Evolutionary conservation across 163 green algal genomes (phyloP).

Genomic region (Scenedesmus sp.): DNA sequence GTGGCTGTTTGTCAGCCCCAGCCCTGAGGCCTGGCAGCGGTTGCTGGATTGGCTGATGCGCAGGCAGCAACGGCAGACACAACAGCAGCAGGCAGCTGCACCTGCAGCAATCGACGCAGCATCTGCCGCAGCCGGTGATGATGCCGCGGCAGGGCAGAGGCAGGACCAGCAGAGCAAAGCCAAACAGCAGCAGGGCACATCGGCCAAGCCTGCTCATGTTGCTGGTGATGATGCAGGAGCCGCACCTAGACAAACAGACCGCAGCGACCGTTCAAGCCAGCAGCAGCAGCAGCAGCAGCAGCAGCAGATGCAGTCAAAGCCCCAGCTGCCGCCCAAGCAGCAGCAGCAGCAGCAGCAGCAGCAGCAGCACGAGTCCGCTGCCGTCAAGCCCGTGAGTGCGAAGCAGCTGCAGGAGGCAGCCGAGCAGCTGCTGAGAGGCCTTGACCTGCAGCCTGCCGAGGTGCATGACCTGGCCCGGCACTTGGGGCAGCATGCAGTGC

Average conservation of each 20-base stretch:
- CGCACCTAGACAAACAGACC: background rate
- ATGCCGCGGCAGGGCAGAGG: background rate
- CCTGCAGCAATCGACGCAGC: background rate
- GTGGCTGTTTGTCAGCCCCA: conserved; percentile 37
- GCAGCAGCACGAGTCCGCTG: background rate
- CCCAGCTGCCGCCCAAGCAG: background rate
- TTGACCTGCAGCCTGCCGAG: background rate
- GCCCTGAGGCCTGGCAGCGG: background rate
- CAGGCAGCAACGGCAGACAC: background rate
- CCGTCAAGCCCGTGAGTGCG: background rate
- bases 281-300: background rate
- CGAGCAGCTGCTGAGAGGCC: background rate
- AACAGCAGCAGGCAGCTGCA: background rate
- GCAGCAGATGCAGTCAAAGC: background rate
- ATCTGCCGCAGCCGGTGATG: background rate
- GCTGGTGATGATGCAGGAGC: background rate
- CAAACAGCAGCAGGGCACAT: background rate
- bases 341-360: conserved; percentile 2
- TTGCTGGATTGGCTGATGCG: conserved; percentile 3
- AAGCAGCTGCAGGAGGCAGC: conserved; percentile 8
- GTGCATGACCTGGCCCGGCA: background rate
- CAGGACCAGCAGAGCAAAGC: background rate
- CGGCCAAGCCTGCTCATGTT: too few relatives aligned
- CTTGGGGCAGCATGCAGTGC: conserved; percentile 8
- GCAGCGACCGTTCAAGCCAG: background rate